Evolutionary conservation across 169 alveolate genomes (phyloP).

Genomic region (Perkinsus olseni): DNA sequence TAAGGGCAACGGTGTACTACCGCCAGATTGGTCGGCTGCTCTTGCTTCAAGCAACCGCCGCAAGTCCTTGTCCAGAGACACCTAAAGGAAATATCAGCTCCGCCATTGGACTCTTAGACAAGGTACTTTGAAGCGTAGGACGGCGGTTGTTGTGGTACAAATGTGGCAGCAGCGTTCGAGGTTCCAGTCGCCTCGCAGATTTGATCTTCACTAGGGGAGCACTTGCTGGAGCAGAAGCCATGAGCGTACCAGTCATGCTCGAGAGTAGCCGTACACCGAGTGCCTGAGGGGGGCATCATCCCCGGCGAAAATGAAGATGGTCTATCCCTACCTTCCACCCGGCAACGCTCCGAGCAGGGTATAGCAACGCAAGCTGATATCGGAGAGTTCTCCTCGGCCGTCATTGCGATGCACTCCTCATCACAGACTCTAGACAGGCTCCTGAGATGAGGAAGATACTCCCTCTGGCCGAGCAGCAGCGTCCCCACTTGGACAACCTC

Average conservation of each 20-base stretch:
- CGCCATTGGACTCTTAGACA: too few relatives aligned
- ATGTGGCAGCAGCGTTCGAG: background rate
- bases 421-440: background rate
- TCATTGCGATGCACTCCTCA: background rate
- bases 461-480: background rate
- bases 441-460: background rate
- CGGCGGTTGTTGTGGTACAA: background rate
- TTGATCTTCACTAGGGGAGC: background rate
- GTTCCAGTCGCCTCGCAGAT: background rate
- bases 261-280: background rate
- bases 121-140: background rate
- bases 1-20: background rate
- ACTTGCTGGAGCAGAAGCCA: background rate
- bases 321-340: background rate
- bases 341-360: background rate
- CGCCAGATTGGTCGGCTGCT: background rate
- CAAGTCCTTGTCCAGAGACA: background rate
- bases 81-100: background rate
- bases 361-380: background rate
- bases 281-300: background rate
- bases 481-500: background rate
- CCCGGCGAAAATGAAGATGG: background rate
- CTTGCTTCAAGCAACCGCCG: background rate
- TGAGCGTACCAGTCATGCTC: background rate
- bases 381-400: background rate